Evolutionary conservation across 2,329 filamentous ascomycete species (phyloP), one percentile per base, ranked within the genome.

Genomic region (Ascomycota sp.): DNA sequence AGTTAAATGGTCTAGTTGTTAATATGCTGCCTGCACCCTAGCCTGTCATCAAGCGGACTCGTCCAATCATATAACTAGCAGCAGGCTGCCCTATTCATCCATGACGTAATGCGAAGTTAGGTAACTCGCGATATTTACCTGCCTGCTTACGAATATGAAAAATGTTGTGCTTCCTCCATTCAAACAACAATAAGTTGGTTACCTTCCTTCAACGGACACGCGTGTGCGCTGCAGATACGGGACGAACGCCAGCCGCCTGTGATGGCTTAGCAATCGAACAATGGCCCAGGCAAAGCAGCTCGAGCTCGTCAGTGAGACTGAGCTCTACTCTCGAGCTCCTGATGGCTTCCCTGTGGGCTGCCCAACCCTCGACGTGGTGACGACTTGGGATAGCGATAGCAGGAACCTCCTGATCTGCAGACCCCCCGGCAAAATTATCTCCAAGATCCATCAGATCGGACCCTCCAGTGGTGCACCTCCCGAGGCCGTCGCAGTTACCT

Each of bases 341-440:
- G 56, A 61, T 27, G 58, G 62, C 32, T 65, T 76, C 33, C 61
- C 86, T 27, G 65, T 73, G 24, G 81, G 78, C 53, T 92, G 82
- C 52, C 81, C 84, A 11, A 76, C 74, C 7, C 79, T 92, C 59
- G 81, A 93, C 54, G 63, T 95, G 31, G 64, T 77, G n/a, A 74
- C 76, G 6, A 63, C 83, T 9, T 58, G 57, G 51, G 77, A 78
- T 9, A 68, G 65, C n/a, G 62, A 65, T 11, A 68, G 72, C 38
- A 71, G 71, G 33, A 71, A 72, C 33, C 59, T 93, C 12, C 65
- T 76, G 42, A 72, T 92, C 30, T 84, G 77, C 53, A 68, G 86
- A 33, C 66, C 84, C 11, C 80, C 77, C 39, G 76, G 76, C 1
- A 81, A 93, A 41, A 44, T 59, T 7, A 65, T 71, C 8, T 61